Evolutionary conservation across 352 stramenopile species (phyloP), one percentile per base, ranked within the genome.

Genomic region (Pythium periplocum): DNA sequence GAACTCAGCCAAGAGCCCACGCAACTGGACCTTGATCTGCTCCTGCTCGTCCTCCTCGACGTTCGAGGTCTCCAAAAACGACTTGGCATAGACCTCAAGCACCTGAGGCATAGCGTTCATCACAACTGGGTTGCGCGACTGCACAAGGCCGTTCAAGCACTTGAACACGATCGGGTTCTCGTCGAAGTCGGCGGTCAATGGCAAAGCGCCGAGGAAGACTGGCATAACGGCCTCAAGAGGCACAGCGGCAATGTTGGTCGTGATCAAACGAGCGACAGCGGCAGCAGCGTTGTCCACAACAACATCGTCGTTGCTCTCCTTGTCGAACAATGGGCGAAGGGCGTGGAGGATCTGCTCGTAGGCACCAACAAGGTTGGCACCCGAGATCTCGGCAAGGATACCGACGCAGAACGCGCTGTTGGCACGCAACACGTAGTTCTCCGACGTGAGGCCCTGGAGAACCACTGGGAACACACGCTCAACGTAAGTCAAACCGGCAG

Each of bases 161-260:
- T 75, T 83, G 78, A 98, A 99, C 8, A 98, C 93, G 10, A 96
- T 92, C 57, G 93, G 75, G 63, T 96, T 98, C 75, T 99, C 96
- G 53, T 95, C 93, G 68, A 97, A 96, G 75, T 99, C 96, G 48
- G 79, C 93, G 76, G 98, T 98, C 48, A 99, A 75, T 30, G 96
- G 96, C 45, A 99, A 68, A 36, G 80, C 78, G 48, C 82, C 76
- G 17, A 99, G 75, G 42, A 99, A 77, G 50, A 97, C 91, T 7
- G 95, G 95, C 46, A 99, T 66, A 49, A 99, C 93, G 55, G 97
- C 83, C 50, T 88, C 78, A 46, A 98, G 69, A 31, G 95, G 96
- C 43, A 98, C 73, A 43, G 78, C 77, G 10, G 59, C 69, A 12
- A 78, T 78, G 34, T 68, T 66, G 36, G 83, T 72, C 56, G 96